Percentiles rank a stretch among this genome's conserved stretches.
These are phyloP conservation scores for Ophiostoma ulmi DNA, from an alignment of 2,329 filamentous ascomycete genomes.

Conservation along the genomic window DNA sequence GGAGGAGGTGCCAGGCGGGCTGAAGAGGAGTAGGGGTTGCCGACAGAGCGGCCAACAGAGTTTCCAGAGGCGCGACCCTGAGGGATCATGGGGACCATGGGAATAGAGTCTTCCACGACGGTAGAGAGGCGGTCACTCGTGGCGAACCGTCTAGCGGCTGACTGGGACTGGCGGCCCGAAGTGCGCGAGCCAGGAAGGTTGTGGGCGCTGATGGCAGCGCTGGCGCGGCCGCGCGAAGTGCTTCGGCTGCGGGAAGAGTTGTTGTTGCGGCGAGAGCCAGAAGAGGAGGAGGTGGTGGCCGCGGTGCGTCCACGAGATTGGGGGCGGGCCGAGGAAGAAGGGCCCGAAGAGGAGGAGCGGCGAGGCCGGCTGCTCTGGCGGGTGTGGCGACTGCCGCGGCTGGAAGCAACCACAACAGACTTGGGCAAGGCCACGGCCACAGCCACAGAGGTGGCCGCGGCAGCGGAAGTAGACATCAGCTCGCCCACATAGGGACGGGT, in stretches of 20 bases:
- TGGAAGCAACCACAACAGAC: neutral
- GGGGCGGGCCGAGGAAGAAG: neutral
- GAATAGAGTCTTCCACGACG: neutral
- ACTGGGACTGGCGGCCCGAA: neutral
- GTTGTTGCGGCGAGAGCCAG: neutral
- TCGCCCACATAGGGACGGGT: slow-evolving; percentile 5
- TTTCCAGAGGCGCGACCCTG: neutral
- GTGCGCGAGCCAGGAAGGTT: neutral
- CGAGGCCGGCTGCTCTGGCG: neutral
- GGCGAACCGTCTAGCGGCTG: slow-evolving; percentile 4
- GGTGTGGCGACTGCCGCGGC: neutral
- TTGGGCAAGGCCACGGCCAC: neutral
- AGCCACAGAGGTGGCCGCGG: neutral
- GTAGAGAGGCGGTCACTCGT: neutral
- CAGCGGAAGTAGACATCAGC: neutral
- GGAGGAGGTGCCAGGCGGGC: neutral
- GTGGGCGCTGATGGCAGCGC: neutral
- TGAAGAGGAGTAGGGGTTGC: neutral
- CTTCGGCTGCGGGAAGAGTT: neutral
- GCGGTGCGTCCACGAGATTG: neutral
- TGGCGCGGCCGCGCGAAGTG: neutral
- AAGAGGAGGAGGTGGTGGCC: neutral
- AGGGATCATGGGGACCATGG: neutral
- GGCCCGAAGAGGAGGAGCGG: neutral
- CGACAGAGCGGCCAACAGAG: neutral